Evolutionary conservation across 495 filamentous ascomycete species (phyloP), one percentile per base, ranked within the genome.

Genomic region (Aspergillus homomorphus): DNA sequence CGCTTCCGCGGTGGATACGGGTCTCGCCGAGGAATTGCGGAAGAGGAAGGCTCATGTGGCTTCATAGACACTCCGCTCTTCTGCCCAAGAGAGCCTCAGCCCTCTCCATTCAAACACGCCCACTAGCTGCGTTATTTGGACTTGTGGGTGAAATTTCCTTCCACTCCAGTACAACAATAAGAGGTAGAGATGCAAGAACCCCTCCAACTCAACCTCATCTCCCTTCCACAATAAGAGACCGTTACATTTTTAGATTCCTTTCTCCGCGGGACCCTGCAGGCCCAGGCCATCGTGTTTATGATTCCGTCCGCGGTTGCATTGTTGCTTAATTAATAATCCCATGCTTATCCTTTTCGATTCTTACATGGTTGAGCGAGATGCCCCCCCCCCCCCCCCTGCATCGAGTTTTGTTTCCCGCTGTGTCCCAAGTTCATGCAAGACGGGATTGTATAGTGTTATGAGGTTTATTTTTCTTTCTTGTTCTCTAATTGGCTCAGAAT

Each of bases 1-100:
- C 21, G 66, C 68, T 2, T 67, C 70, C 16, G 66, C 65, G 1
- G 61, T 70, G 24, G 67, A 73, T 56, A 52, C 59, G 0, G 56
- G 58, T 30, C 38, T 67, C 19, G 50, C 50, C 0, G 71, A 73
- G 18, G 64, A 73, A 16, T 26, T 74, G 57, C 62, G 72, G 10
- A 68, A 63, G 52, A 63, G 73, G 26, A 70, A 64, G 44, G 61
- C 57, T 8, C 64, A 66, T 7, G 23, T 66, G 48, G 58, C 60
- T 44, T 45, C 67, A 67, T 21, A 38, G 33, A 7, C n/a, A n/a
- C n/a, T n/a, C n/a, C n/a, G n/a, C n/a, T n/a, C n/a, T n/a, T n/a
- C n/a, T n/a, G n/a, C n/a, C n/a, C n/a, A n/a, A n/a, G n/a, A n/a
- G n/a, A n/a, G n/a, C n/a, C n/a, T n/a, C n/a, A n/a, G n/a, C n/a